Evolutionary conservation across 179 eudicot species (phyloP).

Genomic region (Drosera spatulata): DNA sequence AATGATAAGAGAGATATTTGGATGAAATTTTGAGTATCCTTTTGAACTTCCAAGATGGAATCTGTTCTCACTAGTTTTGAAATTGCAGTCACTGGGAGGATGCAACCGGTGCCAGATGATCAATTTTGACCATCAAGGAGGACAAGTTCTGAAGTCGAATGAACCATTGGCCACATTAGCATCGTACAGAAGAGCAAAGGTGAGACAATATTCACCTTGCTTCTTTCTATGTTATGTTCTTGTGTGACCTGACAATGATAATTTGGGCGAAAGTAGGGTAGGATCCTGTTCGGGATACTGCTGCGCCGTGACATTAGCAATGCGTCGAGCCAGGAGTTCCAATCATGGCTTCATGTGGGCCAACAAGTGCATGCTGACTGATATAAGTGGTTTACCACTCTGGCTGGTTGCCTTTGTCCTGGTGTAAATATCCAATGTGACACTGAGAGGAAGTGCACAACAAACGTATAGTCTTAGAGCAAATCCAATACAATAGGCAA

Average conservation of each 20-base stretch:
- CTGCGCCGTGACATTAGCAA: constrained; percentile 30
- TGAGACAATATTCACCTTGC: constrained; percentile 10
- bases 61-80: not conserved
- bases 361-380: constrained; percentile 44
- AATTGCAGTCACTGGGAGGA: constrained; percentile 73
- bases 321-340: constrained; percentile 12
- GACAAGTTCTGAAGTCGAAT: constrained; percentile 40
- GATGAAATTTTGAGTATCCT: too few species aligned
- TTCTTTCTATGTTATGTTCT: not conserved
- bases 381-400: too few species aligned
- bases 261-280: constrained; percentile 46
- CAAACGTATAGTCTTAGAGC: too few species aligned
- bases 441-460: too few species aligned
- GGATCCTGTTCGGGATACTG: constrained; percentile 66
- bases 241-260: not conserved
- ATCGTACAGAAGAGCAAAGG: constrained; percentile 78
- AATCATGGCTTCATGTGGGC: constrained; percentile 54
- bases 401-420: too few species aligned
- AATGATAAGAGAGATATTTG: too few species aligned
- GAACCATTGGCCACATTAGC: constrained; percentile 95
- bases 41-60: not conserved
- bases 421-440: too few species aligned
- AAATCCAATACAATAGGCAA: too few species aligned
- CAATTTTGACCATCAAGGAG: constrained; percentile 46
- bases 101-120: constrained; percentile 98